Evolutionary conservation across 169 alveolate species (phyloP).

Genomic region (Plasmodium ovale): DNA sequence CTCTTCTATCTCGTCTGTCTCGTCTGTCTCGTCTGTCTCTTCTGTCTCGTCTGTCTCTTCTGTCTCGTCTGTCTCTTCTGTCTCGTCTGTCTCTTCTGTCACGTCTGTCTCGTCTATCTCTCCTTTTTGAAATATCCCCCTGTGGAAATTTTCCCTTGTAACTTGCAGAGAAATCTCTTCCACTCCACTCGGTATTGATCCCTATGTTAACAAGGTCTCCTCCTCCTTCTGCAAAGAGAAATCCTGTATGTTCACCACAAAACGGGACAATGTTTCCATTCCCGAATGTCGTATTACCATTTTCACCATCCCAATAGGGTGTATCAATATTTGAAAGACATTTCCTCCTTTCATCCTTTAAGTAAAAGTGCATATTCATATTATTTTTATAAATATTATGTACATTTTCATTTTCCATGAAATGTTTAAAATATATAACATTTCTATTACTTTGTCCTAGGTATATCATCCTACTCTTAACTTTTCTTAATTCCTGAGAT

Average conservation of each 20-base stretch:
- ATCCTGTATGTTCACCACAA: not conserved
- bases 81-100: too few species aligned
- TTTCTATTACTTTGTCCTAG: not conserved
- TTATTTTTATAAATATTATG: too few species aligned
- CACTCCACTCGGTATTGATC: too few species aligned
- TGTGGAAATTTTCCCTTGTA: too few species aligned
- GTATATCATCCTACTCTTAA: not conserved
- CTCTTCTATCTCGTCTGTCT: not conserved
- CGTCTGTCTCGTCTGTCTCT: not conserved
- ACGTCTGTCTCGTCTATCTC: too few species aligned
- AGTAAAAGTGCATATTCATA: too few species aligned
- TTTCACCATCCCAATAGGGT: not conserved
- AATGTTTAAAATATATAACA: too few species aligned
- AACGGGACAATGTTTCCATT: not conserved
- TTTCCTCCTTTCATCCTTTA: not conserved
- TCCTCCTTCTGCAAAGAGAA: too few species aligned
- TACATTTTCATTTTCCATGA: not conserved
- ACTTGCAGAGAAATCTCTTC: too few species aligned
- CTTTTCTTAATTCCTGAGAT: not conserved
- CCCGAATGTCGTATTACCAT: not conserved
- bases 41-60: too few species aligned
- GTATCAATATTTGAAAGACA: not conserved
- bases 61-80: too few species aligned
- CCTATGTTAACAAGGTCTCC: too few species aligned
- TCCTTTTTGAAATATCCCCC: slow-evolving; percentile 1